A percentile compares a stretch with the other conserved stretches of the same genome.
Evolutionary conservation across 371 early-diverging fungal genomes (phyloP).

Genomic region (Mortierella sp.): DNA sequence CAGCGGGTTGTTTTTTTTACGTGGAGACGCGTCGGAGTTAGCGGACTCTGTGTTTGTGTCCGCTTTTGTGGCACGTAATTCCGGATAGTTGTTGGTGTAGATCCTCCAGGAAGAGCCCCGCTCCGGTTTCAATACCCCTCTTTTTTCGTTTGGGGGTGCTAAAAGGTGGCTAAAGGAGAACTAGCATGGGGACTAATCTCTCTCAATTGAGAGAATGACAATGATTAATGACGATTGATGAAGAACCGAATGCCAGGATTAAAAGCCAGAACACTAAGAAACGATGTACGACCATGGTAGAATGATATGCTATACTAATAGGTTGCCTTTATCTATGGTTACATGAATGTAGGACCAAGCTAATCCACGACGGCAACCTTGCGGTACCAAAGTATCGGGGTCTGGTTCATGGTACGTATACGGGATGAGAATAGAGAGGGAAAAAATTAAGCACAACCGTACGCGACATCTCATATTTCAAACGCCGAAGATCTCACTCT

Average conservation of each 20-base stretch:
- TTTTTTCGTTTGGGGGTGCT: not conserved
- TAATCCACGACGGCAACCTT: slow-evolving; percentile 85
- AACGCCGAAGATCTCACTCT: slow-evolving; percentile 7
- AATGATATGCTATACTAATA: not conserved
- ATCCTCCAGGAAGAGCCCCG: not conserved
- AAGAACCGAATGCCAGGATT: not conserved
- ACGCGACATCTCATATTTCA: not conserved
- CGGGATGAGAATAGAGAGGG: not conserved
- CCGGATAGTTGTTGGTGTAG: slow-evolving; percentile 1
- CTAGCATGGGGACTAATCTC: not conserved
- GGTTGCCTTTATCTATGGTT: too few relatives aligned
- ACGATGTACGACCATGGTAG: not conserved
- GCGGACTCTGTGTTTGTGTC: not conserved
- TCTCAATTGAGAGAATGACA: not conserved
- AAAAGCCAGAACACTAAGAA: not conserved
- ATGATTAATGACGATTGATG: not conserved
- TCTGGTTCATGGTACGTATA: slow-evolving; percentile 77
- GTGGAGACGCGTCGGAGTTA: slow-evolving; percentile 14
- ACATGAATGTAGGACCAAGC: slow-evolving; percentile 72
- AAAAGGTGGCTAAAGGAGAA: not conserved
- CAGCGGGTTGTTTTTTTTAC: not conserved
- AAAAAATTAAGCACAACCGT: not conserved
- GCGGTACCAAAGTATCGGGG: slow-evolving; percentile 82
- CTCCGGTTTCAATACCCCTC: not conserved
- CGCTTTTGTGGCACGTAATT: not conserved